Conservation (phyloP, 1,139 yeast genomes). For the Kodamaea suecica region DNA sequence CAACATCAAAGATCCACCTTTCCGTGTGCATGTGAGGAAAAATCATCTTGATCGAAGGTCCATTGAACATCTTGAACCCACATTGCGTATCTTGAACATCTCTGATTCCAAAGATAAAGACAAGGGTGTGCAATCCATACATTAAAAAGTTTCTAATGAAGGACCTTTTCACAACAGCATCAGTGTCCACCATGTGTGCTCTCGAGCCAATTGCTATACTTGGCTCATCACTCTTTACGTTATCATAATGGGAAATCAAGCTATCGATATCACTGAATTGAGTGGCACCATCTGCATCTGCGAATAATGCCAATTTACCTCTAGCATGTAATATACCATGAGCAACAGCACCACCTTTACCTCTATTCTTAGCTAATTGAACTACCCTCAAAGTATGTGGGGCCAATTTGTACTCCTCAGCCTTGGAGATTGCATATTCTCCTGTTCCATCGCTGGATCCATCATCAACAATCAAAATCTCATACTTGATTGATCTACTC, state of each 20-base stretch:
- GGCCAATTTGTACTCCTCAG: constrained; percentile 43
- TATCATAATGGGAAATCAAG: constrained; percentile 43
- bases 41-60: constrained; percentile 57
- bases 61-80: constrained; percentile 90
- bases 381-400: constrained; percentile 70
- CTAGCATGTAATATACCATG: constrained; percentile 81
- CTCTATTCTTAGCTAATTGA: constrained; percentile 69
- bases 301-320: constrained; percentile 77
- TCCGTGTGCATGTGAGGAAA: constrained; percentile 95
- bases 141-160: constrained; percentile 84
- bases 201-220: constrained; percentile 87
- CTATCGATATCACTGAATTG: constrained; percentile 65
- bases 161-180: constrained; percentile 91
- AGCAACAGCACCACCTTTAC: constrained; percentile 97
- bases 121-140: constrained; percentile 88
- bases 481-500: constrained; percentile 44
- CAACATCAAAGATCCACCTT: constrained; percentile 98
- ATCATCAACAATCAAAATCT: constrained; percentile 85
- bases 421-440: constrained; percentile 66
- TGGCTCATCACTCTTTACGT: constrained; percentile 10
- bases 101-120: constrained; percentile 84
- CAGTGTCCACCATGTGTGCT: constrained; percentile 95
- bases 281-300: constrained; percentile 98
- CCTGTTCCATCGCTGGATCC: constrained; percentile 84
- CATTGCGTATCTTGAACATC: constrained; percentile 91